Evolutionary conservation across 805 yeast genomes (phyloP).

Genomic region (Tetrapisispora namnaoensis): DNA sequence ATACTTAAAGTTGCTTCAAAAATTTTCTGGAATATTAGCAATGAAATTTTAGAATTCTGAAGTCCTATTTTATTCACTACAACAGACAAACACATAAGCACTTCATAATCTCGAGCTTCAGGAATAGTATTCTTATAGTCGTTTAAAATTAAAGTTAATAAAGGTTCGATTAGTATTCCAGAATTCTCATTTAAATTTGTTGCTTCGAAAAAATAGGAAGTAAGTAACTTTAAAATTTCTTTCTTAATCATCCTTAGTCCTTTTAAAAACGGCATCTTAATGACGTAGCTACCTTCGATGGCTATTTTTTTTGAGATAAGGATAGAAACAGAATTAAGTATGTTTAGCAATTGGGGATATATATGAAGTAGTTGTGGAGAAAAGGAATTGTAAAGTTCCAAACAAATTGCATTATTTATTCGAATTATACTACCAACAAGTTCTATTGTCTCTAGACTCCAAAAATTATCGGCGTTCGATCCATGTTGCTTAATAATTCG

Average conservation of each 20-base stretch:
- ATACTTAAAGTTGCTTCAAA: conserved; percentile 84
- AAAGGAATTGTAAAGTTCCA: conserved; percentile 83
- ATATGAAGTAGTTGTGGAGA: conserved; percentile 73
- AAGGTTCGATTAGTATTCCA: conserved; percentile 64
- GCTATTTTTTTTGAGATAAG: conserved; percentile 72
- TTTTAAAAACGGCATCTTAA: conserved; percentile 85
- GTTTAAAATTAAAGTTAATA: conserved; percentile 69
- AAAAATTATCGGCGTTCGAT: conserved; percentile 62
- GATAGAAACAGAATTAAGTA: conserved; percentile 74
- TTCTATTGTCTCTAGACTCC: conserved; percentile 70
- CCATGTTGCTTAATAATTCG: conserved; percentile 73
- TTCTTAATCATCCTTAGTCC: conserved; percentile 89
- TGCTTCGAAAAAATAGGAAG: conserved; percentile 74
- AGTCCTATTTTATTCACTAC: conserved; percentile 76
- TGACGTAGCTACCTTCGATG: conserved; percentile 66
- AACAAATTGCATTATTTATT: conserved; percentile 87
- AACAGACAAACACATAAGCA: conserved; percentile 80
- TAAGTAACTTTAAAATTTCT: conserved; percentile 77
- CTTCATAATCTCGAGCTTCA: conserved; percentile 94
- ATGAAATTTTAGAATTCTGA: conserved; percentile 71
- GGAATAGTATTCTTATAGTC: conserved; percentile 81
- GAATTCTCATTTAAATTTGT: conserved; percentile 73
- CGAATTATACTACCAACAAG: conserved; percentile 83
- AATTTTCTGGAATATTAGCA: conserved; percentile 71
- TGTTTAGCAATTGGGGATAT: conserved; percentile 75